phyloP scores from a whole-genome alignment of 1,284 basidiomycete species.

The Kalmanozyma brasiliensis region DNA sequence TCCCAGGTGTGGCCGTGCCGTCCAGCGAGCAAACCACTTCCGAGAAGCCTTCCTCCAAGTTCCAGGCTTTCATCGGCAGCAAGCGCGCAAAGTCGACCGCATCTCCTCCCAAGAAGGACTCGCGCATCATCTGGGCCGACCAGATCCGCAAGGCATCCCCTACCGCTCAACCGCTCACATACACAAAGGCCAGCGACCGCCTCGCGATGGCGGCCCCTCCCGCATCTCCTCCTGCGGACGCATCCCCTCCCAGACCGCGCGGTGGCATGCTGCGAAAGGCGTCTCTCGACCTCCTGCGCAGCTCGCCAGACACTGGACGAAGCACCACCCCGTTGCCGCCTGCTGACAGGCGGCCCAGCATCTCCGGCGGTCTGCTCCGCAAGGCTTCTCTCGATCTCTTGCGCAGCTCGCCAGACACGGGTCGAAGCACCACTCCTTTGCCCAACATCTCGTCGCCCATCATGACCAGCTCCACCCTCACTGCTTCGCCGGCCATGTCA shows the following conservation, averaged over 20 bases:
- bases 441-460: constrained; percentile 34
- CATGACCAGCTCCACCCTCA: constrained; percentile 19
- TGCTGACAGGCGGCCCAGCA: too few species aligned
- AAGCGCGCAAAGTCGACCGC: constrained; percentile 15
- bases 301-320: constrained; percentile 1
- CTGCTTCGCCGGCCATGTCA: constrained; percentile 5
- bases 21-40: constrained; percentile 17
- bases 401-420: constrained; percentile 8
- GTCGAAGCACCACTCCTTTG: constrained; percentile 4
- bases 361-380: constrained; percentile 19
- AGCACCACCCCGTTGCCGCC: constrained; percentile 8
- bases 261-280: constrained; percentile 18
- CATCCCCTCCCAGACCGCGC: too few species aligned
- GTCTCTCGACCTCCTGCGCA: constrained; percentile 32
- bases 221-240: constrained; percentile 8
- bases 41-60: constrained; percentile 36
- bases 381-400: constrained; percentile 31
- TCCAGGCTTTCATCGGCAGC: constrained; percentile 46
- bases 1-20: constrained; percentile 26
- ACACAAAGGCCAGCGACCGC: constrained; percentile 40
- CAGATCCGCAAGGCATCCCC: constrained; percentile 33
- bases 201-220: constrained; percentile 17
- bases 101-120: constrained; percentile 8
- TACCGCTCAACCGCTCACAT: constrained; percentile 20
- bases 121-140: constrained; percentile 43